Base-by-base conservation (phyloP, 129 eudicot genomes). In the Centella asiatica region DNA sequence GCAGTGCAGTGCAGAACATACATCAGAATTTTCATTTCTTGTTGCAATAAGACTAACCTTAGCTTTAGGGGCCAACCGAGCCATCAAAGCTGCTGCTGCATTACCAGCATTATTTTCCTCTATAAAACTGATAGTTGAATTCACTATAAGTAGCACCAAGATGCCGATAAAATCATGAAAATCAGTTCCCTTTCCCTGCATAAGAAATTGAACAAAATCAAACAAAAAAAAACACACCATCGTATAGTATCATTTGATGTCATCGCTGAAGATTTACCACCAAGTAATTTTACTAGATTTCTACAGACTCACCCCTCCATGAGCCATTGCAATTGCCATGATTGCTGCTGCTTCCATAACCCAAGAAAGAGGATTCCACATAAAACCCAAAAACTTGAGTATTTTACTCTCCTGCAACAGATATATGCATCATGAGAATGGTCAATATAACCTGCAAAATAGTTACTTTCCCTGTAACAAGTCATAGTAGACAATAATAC, bases 361-460 rank as follows among this genome's bases (percentile, higher is more conserved):
- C 84, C 84, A 79, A 15, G 84, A 79, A 45, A 79, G 50, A 67
- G 84, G 84, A 63, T 79, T 79, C 84, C 84, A 79, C 84, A 79
- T 79, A 51, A 79, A 79, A 17, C 84, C 84, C 68, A 79, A 57
- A 74, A 79, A 79, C 61, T 79, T 79, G 29, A 79, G 80, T 33
- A 79, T 66, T 74, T 79, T 79, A 57, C 51, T 79, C 59, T 79
- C 84, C 84, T 79, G 77, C 22, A 13, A 39, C 31, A 44, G 19
- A 34, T 8, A 1, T 20, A 42, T 17, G 65, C 37, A 45, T 40
- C 66, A 13, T 39, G 31, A 29, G 23, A 28, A 29, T 14, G 59
- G 60, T 27, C 29, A 65, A 28, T 45, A 73, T 7, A 58, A 4
- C 29, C 12, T 36, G n/a, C n/a, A 25, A 57, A 56, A 14, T 45